These are phyloP conservation scores for Tricholoma flavovirens DNA, from an alignment of 768 basidiomycete genomes.

Conservation along the genomic window DNA sequence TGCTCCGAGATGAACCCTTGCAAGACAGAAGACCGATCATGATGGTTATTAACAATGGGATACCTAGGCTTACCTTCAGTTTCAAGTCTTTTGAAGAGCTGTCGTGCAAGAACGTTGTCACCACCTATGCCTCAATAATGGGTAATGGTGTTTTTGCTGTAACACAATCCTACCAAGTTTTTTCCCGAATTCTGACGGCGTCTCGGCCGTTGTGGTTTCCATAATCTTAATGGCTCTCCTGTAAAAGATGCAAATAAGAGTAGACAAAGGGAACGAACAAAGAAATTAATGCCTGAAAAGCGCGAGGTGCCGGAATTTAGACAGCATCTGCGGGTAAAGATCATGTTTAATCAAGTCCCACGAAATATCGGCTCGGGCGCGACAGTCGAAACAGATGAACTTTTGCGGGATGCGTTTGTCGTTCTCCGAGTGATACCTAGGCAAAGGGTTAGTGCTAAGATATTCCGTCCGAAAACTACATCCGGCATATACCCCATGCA, in stretches of 20 bases:
- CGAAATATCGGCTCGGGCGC: conserved; percentile 55
- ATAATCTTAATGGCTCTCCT: conserved; percentile 32
- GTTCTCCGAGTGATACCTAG: conserved; percentile 55
- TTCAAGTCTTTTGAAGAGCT: conserved; percentile 65
- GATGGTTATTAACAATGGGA: background rate
- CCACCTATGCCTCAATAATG: conserved; percentile 35
- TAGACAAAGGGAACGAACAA: background rate
- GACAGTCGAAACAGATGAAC: conserved; percentile 76
- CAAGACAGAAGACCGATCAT: background rate
- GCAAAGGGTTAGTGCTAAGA: background rate
- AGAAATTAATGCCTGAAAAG: conserved; percentile 51
- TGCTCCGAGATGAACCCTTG: conserved; percentile 59
- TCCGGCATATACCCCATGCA: conserved; percentile 50
- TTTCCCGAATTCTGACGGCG: conserved; percentile 49
- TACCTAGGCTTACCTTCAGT: conserved; percentile 46
- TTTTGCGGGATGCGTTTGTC: conserved; percentile 54
- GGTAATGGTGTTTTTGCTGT: background rate
- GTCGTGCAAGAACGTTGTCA: conserved; percentile 47
- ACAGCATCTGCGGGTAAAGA: conserved; percentile 51
- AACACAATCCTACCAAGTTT: conserved; percentile 43
- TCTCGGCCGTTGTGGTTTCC: conserved; percentile 42
- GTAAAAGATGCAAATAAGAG: background rate
- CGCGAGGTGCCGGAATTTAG: conserved; percentile 63
- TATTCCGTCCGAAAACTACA: background rate
- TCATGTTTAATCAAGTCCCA: conserved; percentile 66